Percentiles rank a stretch among this genome's conserved stretches.
Evolutionary conservation across 1,284 basidiomycete genomes (phyloP).

Genomic region (Chondrostereum purpureum): DNA sequence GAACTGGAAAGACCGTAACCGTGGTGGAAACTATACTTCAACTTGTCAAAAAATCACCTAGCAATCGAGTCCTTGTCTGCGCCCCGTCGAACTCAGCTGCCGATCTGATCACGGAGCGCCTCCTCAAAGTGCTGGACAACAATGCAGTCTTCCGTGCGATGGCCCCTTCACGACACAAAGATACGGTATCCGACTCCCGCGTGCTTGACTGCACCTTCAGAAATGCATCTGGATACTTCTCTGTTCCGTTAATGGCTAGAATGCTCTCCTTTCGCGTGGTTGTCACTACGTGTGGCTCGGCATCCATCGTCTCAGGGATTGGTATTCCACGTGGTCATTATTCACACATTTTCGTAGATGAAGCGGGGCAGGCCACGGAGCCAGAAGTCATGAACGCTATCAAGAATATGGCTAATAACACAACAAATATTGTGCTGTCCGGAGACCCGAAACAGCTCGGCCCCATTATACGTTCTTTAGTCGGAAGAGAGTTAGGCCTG

Average conservation of each 20-base stretch:
- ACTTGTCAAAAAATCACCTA: constrained; percentile 26
- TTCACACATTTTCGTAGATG: constrained; percentile 53
- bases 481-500: constrained; percentile 39
- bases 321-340: constrained; percentile 49
- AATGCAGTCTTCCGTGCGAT: constrained; percentile 40
- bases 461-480: constrained; percentile 42
- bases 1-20: constrained; percentile 45
- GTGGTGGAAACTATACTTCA: constrained; percentile 45
- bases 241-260: constrained; percentile 28
- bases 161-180: constrained; percentile 31
- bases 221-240: constrained; percentile 34
- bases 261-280: constrained; percentile 39
- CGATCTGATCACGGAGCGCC: constrained; percentile 42
- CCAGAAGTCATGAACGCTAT: constrained; percentile 50
- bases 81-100: constrained; percentile 41
- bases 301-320: constrained; percentile 36
- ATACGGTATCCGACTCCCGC: constrained; percentile 22
- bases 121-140: constrained; percentile 23
- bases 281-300: constrained; percentile 48
- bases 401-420: constrained; percentile 34
- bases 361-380: constrained; percentile 55
- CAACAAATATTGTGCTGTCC: constrained; percentile 44
- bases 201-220: constrained; percentile 30
- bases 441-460: constrained; percentile 57
- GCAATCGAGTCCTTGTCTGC: constrained; percentile 28